Conservation (phyloP, 352 stramenopile species). For the Globisporangium iwayamae region DNA sequence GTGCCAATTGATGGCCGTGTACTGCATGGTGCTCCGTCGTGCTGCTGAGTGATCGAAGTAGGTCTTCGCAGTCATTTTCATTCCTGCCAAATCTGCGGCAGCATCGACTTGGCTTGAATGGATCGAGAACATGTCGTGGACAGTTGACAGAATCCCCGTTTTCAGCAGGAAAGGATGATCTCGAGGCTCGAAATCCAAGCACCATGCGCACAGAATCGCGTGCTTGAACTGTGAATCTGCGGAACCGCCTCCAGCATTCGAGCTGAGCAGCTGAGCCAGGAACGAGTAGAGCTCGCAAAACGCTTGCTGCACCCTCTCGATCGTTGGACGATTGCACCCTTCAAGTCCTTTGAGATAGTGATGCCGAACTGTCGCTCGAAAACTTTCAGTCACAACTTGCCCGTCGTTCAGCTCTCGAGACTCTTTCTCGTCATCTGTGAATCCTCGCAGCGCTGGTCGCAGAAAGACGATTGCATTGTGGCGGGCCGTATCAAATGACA, state of each 20-base stretch:
- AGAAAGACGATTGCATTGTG: slow-evolving; percentile 81
- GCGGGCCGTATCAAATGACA: slow-evolving; percentile 76
- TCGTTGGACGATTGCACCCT: slow-evolving; percentile 63
- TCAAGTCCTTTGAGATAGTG: slow-evolving; percentile 87
- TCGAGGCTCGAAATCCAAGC: slow-evolving; percentile 77
- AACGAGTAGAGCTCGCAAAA: slow-evolving; percentile 79
- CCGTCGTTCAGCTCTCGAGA: slow-evolving; percentile 74
- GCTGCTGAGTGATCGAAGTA: slow-evolving; percentile 6
- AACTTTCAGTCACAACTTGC: slow-evolving; percentile 74
- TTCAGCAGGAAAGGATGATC: slow-evolving; percentile 83
- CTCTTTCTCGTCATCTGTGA: slow-evolving; percentile 84
- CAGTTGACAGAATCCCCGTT: slow-evolving; percentile 62
- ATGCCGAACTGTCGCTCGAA: slow-evolving; percentile 79
- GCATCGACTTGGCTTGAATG: slow-evolving; percentile 42
- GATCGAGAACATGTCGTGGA: slow-evolving; percentile 79
- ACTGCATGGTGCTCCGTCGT: slow-evolving; percentile 11
- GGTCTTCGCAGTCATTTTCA: slow-evolving; percentile 20
- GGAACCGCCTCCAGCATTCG: slow-evolving; percentile 17
- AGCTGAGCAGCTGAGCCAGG: slow-evolving; percentile 52
- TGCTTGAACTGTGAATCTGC: slow-evolving; percentile 69
- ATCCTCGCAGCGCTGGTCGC: slow-evolving; percentile 77
- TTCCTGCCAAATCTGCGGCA: slow-evolving; percentile 20
- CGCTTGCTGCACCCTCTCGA: slow-evolving; percentile 51
- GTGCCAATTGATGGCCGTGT: slow-evolving; percentile 68
- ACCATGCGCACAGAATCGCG: slow-evolving; percentile 77